Conservation (phyloP, 768 basidiomycete species). For the Panaeolus cyanescens region DNA sequence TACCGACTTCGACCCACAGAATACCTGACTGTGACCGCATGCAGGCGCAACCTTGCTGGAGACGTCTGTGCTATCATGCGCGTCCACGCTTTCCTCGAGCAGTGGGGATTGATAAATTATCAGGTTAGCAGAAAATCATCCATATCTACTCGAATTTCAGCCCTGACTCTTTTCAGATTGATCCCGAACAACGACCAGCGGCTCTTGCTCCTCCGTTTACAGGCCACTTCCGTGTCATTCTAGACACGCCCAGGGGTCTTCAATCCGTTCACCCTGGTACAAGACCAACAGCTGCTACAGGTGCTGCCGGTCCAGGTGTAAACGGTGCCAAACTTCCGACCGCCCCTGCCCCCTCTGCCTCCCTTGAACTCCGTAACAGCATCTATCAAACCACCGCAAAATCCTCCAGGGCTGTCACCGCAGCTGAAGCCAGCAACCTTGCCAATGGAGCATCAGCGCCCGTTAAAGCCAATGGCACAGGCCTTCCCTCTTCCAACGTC, state of each 20-base stretch:
- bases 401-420: slow-evolving; percentile 68
- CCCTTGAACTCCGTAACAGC: slow-evolving; percentile 83
- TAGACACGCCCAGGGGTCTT: slow-evolving; percentile 95
- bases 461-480: slow-evolving; percentile 49
- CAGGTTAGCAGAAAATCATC: slow-evolving; percentile 59
- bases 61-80: slow-evolving; percentile 99
- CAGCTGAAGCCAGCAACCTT: slow-evolving; percentile 68
- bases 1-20: slow-evolving; percentile 92
- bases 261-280: slow-evolving; percentile 91
- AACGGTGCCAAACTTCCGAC: slow-evolving; percentile 45
- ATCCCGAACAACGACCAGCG: slow-evolving; percentile 94
- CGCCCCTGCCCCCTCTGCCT: slow-evolving; percentile 54
- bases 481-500: slow-evolving; percentile 46
- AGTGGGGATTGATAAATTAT: slow-evolving; percentile 99
- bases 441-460: slow-evolving; percentile 49
- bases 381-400: slow-evolving; percentile 91
- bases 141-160: slow-evolving; percentile 2
- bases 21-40: slow-evolving; percentile 97
- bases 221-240: slow-evolving; percentile 96
- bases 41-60: slow-evolving; percentile 92
- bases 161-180: slow-evolving; percentile 61
- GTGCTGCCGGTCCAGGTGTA: slow-evolving; percentile 37
- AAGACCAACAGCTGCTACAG: slow-evolving; percentile 38
- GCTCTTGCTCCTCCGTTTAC: slow-evolving; percentile 96
- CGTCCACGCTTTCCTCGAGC: slow-evolving; percentile 97